A percentile compares a stretch with the other conserved stretches of the same genome.
Evolutionary conservation across 257 asterid species (phyloP).

Genomic region (Solanum verrucosum): DNA sequence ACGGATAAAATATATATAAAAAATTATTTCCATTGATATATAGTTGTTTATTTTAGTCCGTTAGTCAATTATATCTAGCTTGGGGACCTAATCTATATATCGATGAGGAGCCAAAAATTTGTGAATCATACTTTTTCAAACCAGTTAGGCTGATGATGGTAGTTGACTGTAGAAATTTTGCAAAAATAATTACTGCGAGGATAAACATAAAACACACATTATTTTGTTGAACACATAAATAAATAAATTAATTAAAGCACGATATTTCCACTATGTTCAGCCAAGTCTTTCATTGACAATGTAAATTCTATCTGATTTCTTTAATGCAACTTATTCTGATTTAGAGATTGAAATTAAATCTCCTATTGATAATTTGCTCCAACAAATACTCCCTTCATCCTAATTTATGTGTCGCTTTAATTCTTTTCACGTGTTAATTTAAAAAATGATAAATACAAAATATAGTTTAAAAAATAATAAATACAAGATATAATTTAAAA

Average conservation of each 20-base stretch:
- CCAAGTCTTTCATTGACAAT: not conserved
- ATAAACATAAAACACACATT: not conserved
- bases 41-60: not conserved
- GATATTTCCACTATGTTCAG: not conserved
- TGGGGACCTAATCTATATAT: not conserved
- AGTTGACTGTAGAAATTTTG: not conserved
- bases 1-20: not conserved
- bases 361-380: not conserved
- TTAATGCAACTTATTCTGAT: not conserved
- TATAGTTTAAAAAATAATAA: not conserved
- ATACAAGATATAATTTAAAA: not conserved
- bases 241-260: not conserved
- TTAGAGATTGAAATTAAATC: not conserved
- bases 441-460: no score
- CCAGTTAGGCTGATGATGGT: not conserved
- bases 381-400: not conserved
- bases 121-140: not conserved
- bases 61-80: not conserved
- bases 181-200: not conserved
- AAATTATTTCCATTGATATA: not conserved
- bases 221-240: not conserved
- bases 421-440: not conserved
- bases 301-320: not conserved
- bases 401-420: not conserved
- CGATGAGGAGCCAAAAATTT: not conserved